Evolutionary conservation across 495 filamentous ascomycete genomes (phyloP).

Genomic region (Penicillium flavigenum): DNA sequence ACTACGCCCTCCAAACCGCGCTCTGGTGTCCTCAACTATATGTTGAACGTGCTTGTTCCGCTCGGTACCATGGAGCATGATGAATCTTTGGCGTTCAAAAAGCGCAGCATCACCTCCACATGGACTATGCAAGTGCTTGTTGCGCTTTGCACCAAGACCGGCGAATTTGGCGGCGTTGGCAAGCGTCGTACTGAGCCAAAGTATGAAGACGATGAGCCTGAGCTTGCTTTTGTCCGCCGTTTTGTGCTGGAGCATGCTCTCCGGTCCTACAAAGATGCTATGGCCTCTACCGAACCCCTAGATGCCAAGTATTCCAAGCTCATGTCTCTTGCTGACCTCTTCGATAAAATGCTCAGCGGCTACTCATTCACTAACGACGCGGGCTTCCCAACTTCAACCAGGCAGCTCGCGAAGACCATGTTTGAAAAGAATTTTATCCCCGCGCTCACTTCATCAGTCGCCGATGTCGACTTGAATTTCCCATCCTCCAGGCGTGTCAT

Average conservation of each 20-base stretch:
- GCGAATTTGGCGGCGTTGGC: constrained; percentile 56
- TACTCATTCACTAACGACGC: constrained; percentile 59
- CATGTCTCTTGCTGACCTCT: constrained; percentile 82
- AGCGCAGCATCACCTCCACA: constrained; percentile 75
- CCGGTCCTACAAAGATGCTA: constrained; percentile 88
- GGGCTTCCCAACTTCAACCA: constrained; percentile 49
- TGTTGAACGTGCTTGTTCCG: constrained; percentile 82
- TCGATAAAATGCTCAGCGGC: constrained; percentile 85
- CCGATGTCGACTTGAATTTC: constrained; percentile 94
- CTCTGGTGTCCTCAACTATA: constrained; percentile 88
- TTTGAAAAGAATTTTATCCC: constrained; percentile 95
- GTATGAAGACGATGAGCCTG: constrained; percentile 74
- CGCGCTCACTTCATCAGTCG: constrained; percentile 84
- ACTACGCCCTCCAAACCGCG: constrained; percentile 92
- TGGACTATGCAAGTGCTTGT: constrained; percentile 85
- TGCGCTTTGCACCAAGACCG: constrained; percentile 82
- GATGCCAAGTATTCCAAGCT: constrained; percentile 85
- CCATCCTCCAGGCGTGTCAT: constrained; percentile 88
- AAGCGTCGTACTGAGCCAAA: constrained; percentile 47
- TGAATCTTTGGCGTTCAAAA: constrained; percentile 74
- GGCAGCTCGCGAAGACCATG: constrained; percentile 89
- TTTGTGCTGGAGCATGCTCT: constrained; percentile 94
- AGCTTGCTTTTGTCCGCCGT: constrained; percentile 86
- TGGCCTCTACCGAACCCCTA: constrained; percentile 71
- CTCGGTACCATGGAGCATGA: constrained; percentile 70